A percentile compares a stretch with the other conserved stretches of the same genome.
These are phyloP conservation scores for Lojkania enalia DNA, from an alignment of 2,329 filamentous ascomycete genomes.

Conservation along the genomic window DNA sequence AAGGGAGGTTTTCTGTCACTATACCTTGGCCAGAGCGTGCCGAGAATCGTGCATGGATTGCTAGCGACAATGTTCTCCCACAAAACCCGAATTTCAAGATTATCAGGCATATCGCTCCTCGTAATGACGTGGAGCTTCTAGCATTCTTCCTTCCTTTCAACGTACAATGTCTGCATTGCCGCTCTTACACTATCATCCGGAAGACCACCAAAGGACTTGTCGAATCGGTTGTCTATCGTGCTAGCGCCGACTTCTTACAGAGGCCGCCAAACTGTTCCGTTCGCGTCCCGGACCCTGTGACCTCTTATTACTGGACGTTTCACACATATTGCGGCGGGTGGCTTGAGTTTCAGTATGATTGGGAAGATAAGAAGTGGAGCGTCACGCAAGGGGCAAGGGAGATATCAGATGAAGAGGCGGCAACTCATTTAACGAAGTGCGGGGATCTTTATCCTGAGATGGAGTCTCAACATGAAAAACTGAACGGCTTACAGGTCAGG, in stretches of 20 bases:
- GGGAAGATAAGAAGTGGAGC: slow-evolving; percentile 1
- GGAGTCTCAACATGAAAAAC: not conserved
- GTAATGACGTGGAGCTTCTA: not conserved
- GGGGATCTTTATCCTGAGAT: not conserved
- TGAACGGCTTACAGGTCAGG: not conserved
- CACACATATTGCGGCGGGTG: slow-evolving; percentile 13
- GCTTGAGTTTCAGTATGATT: slow-evolving; percentile 15
- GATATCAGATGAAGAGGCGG: not conserved
- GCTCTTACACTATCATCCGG: slow-evolving; percentile 10
- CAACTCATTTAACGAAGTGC: not conserved
- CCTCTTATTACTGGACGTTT: slow-evolving; percentile 13
- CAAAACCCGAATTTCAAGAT: slow-evolving; percentile 2
- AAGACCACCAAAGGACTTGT: slow-evolving; percentile 8
- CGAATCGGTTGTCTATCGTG: slow-evolving; percentile 1
- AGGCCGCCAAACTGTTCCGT: not conserved
- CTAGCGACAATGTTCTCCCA: not conserved
- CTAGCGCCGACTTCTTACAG: not conserved
- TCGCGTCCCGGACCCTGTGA: not conserved
- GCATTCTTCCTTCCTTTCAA: slow-evolving; percentile 11
- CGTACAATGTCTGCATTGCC: slow-evolving; percentile 16
- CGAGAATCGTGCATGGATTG: not conserved
- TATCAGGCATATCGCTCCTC: not conserved
- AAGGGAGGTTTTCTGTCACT: not conserved
- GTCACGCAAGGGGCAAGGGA: not conserved
- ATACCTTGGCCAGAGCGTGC: not conserved